Percentiles rank a stretch among this genome's conserved stretches.
These are phyloP conservation scores for Eruca vesicaria DNA, from an alignment of 441 rosid species.

Conservation along the genomic window DNA sequence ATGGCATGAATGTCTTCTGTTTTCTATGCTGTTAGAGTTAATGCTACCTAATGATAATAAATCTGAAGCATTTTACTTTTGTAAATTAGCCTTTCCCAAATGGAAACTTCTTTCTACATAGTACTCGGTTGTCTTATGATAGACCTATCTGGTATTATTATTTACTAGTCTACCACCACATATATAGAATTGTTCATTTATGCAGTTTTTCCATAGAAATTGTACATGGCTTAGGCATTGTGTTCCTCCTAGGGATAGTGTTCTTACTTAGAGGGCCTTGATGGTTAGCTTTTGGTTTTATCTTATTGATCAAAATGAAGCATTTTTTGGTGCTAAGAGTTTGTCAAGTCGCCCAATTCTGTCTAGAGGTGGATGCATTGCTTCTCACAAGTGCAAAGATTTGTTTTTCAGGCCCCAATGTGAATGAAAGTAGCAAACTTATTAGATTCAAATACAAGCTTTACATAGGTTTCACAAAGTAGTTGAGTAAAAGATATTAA, in stretches of 20 bases:
- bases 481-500: not conserved
- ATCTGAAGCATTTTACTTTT: too few relatives aligned
- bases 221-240: not conserved
- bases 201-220: not conserved
- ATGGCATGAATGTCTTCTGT: not conserved
- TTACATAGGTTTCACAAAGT: not conserved
- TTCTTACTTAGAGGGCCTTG: constrained; percentile 1
- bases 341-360: not conserved
- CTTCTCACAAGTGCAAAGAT: not conserved
- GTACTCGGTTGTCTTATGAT: not conserved
- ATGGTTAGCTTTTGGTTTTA: not conserved
- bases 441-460: too few relatives aligned
- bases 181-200: not conserved
- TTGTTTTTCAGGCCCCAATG: not conserved
- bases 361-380: not conserved
- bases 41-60: too few relatives aligned
- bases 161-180: not conserved
- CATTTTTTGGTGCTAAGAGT: not conserved
- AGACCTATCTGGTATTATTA: not conserved
- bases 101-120: not conserved
- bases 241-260: not conserved
- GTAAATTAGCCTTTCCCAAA: too few relatives aligned
- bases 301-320: not conserved
- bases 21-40: too few relatives aligned
- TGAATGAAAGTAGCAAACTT: not conserved